Evolutionary conservation across 208 protist genomes (phyloP).

Genomic region (Tritrichomonas musculus): DNA sequence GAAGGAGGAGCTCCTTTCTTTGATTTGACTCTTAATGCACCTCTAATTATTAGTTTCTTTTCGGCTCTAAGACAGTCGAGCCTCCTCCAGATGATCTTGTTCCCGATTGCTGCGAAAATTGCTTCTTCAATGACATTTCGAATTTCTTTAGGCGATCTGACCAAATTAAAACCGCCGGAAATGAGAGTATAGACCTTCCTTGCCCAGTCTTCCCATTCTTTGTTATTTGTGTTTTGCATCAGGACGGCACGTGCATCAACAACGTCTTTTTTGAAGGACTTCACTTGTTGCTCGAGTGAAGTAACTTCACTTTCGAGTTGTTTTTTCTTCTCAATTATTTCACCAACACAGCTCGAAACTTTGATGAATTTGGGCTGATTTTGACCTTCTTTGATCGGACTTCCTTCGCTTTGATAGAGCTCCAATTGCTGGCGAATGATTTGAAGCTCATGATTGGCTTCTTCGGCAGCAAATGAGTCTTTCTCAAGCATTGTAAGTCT

Average conservation of each 20-base stretch:
- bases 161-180: not conserved
- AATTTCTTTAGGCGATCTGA: not conserved
- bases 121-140: not conserved
- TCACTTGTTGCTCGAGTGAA: not conserved
- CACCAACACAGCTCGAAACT: not conserved
- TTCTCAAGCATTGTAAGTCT: not conserved
- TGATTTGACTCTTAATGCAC: not conserved
- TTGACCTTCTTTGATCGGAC: not conserved
- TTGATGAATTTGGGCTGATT: no score
- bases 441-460: not conserved
- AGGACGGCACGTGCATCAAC: not conserved
- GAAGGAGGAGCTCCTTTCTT: not conserved
- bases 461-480: not conserved
- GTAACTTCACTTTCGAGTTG: not conserved
- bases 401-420: no score
- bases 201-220: conserved; percentile 23
- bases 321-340: not conserved
- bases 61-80: not conserved
- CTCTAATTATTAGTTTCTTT: not conserved
- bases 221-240: not conserved
- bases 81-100: not conserved
- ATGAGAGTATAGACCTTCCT: not conserved
- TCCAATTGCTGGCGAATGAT: not conserved
- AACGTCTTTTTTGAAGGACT: not conserved
- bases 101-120: not conserved